Conservation (phyloP, 1,284 basidiomycete genomes). For the Moesziomyces globuligerus region DNA sequence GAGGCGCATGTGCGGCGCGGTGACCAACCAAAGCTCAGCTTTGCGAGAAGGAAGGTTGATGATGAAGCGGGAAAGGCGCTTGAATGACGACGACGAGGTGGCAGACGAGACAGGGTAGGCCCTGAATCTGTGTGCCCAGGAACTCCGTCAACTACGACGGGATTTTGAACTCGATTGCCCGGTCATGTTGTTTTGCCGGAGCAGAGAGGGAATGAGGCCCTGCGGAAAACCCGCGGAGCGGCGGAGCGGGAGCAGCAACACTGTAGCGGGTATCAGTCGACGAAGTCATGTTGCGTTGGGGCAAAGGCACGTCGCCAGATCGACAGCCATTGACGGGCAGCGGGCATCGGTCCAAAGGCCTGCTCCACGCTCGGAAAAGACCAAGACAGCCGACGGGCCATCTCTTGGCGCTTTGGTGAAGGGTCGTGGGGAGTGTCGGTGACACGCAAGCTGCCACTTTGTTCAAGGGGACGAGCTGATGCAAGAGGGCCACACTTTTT, state of each 20-base stretch:
- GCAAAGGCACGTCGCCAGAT: too few species aligned
- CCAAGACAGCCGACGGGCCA: not conserved
- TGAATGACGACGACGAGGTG: too few species aligned
- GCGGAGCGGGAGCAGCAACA: not conserved
- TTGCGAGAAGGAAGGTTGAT: too few species aligned
- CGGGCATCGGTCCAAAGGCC: too few species aligned
- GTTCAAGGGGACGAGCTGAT: not conserved
- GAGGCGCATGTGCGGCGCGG: too few species aligned
- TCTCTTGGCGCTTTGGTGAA: not conserved
- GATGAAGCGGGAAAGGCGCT: too few species aligned
- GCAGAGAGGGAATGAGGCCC: not conserved
- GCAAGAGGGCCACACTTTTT: not conserved
- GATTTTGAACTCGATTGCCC: not conserved
- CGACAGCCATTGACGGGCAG: too few species aligned
- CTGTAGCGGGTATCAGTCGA: not conserved
- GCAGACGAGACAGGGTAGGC: too few species aligned
- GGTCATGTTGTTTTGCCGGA: not conserved
- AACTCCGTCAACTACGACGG: too few species aligned
- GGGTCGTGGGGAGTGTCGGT: too few species aligned
- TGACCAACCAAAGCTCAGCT: too few species aligned
- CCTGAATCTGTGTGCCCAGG: not conserved
- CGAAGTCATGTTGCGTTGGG: not conserved
- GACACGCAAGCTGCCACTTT: too few species aligned
- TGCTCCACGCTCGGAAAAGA: not conserved
- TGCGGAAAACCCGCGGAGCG: not conserved